phyloP scores from a whole-genome alignment of 306 rosid genomes.

The Alnus glutinosa region DNA sequence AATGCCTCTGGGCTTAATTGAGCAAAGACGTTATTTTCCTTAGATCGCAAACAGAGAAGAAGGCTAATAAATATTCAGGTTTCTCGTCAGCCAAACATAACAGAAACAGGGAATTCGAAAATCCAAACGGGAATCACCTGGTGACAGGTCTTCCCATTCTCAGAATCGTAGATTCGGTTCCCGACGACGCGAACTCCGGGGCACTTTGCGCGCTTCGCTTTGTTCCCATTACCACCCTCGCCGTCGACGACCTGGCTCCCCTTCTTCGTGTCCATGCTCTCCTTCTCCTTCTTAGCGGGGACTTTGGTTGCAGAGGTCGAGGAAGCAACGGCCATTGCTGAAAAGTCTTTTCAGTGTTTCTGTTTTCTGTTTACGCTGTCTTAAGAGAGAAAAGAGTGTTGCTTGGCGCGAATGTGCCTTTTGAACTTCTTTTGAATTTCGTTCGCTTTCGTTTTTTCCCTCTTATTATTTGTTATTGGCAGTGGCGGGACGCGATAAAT shows the following conservation, averaged over 20 bases:
- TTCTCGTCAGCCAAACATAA: slow-evolving; percentile 8
- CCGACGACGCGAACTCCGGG: slow-evolving; percentile 45
- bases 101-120: not conserved
- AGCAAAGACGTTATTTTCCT: not conserved
- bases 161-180: slow-evolving; percentile 44
- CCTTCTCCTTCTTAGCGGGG: not conserved
- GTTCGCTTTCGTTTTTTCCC: not conserved
- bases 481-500: not conserved
- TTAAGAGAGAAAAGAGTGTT: too few species aligned
- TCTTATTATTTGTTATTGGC: not conserved
- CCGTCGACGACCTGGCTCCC: not conserved
- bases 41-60: not conserved
- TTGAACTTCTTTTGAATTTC: not conserved
- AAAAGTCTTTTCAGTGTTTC: not conserved
- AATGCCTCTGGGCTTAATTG: not conserved
- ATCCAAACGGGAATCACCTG: slow-evolving; percentile 31
- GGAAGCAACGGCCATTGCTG: slow-evolving; percentile 21
- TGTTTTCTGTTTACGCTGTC: too few species aligned
- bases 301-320: slow-evolving; percentile 4
- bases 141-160: slow-evolving; percentile 50
- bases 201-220: slow-evolving; percentile 30
- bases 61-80: not conserved
- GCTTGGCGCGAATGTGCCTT: not conserved
- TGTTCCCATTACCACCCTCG: not conserved
- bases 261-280: slow-evolving; percentile 29